Percentiles rank a stretch among this genome's conserved stretches.
Conservation (phyloP, 1,139 yeast genomes). For the Zhuliangozyma blackwelliae region DNA sequence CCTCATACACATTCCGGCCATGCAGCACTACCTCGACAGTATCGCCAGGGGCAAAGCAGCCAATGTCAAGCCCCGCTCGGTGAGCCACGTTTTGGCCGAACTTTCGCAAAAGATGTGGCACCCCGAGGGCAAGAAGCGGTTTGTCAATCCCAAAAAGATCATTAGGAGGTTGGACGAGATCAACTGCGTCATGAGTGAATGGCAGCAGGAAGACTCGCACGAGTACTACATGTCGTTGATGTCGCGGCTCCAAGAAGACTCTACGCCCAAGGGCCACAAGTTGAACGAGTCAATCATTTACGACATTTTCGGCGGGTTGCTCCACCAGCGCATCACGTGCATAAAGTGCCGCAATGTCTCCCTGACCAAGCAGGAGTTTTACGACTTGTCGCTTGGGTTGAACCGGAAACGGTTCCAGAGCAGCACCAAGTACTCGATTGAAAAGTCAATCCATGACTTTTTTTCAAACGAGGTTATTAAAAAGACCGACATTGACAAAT, state of each 20-base stretch:
- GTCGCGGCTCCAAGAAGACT: conserved; percentile 85
- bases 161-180: conserved; percentile 75
- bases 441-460: conserved; percentile 71
- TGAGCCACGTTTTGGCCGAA: conserved; percentile 69
- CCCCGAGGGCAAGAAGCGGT: conserved; percentile 28
- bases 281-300: conserved; percentile 78
- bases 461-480: conserved; percentile 76
- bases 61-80: conserved; percentile 46
- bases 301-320: conserved; percentile 89
- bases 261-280: conserved; percentile 83
- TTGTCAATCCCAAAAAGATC: conserved; percentile 69
- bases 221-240: conserved; percentile 91
- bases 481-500: conserved; percentile 56
- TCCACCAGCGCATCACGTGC: conserved; percentile 83
- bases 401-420: conserved; percentile 33
- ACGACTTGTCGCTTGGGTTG: conserved; percentile 79
- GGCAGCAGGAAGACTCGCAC: conserved; percentile 98
- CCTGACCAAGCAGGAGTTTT: conserved; percentile 90
- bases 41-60: conserved; percentile 48
- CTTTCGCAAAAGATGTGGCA: conserved; percentile 68
- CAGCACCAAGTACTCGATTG: conserved; percentile 49
- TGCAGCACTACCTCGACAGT: conserved; percentile 76
- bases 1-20: conserved; percentile 83
- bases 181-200: conserved; percentile 92
- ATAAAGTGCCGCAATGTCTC: conserved; percentile 74